Percentiles rank a stretch among this genome's conserved stretches.
Evolutionary conservation across 106 monocot species (phyloP).

Genomic region (Platanthera zijinensis): DNA sequence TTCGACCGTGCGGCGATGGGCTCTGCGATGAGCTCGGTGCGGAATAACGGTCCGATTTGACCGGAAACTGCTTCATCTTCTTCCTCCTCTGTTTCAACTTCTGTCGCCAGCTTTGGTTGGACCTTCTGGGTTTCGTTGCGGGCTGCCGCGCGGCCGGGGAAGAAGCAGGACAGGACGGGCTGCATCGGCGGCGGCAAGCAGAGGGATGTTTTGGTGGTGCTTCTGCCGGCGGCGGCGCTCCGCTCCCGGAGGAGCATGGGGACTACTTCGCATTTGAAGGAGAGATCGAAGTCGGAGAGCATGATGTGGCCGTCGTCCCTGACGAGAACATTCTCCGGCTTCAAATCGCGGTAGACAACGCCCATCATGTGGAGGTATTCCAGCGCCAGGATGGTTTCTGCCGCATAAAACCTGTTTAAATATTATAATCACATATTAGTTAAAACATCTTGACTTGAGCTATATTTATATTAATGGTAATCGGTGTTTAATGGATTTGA

Average conservation of each 20-base stretch:
- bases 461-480: too few species aligned
- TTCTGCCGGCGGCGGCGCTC: not conserved
- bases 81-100: not conserved
- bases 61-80: not conserved
- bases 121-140: not conserved
- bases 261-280: conserved; percentile 72
- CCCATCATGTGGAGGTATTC: conserved; percentile 99
- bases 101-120: not conserved
- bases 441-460: too few species aligned
- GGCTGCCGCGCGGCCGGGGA: conserved; percentile 26
- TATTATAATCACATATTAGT: too few species aligned
- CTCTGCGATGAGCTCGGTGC: conserved; percentile 71
- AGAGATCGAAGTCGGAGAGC: conserved; percentile 98
- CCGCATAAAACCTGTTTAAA: conserved; percentile 58
- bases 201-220: not conserved
- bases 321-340: conserved; percentile 94
- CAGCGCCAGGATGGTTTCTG: conserved; percentile 67
- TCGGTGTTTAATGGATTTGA: too few species aligned
- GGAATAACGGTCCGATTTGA: not conserved
- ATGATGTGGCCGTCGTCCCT: conserved; percentile 92
- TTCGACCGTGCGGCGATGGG: conserved; percentile 62
- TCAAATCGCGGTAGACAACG: conserved; percentile 76
- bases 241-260: conserved; percentile 47
- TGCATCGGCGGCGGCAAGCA: conserved; percentile 62
- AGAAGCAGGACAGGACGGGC: conserved; percentile 81